Evolutionary conservation across 305 asterid genomes (phyloP).

Genomic region (Fraxinus paxiana): DNA sequence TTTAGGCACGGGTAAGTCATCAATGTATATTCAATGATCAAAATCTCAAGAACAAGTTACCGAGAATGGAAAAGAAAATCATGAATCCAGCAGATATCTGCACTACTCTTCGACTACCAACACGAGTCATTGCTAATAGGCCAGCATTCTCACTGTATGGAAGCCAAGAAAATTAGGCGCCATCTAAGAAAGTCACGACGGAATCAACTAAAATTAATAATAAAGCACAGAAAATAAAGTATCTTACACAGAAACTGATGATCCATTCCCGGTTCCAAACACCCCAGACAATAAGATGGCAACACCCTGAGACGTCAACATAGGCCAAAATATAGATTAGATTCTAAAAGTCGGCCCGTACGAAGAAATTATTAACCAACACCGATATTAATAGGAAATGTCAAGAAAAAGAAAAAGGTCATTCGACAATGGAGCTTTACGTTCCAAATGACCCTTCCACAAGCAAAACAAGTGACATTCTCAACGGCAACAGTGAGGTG

Average conservation of each 20-base stretch:
- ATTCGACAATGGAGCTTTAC: neutral
- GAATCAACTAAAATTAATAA: neutral
- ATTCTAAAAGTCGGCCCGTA: neutral
- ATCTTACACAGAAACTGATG: slow-evolving; percentile 50
- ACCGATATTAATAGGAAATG: neutral
- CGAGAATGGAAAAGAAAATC: slow-evolving; percentile 50
- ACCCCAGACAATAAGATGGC: slow-evolving; percentile 44
- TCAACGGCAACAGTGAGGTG: neutral
- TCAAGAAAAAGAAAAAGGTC: neutral
- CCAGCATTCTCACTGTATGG: slow-evolving; percentile 51
- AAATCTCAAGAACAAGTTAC: slow-evolving; percentile 21
- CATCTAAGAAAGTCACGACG: neutral
- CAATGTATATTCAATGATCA: neutral
- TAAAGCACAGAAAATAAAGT: neutral
- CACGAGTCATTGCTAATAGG: slow-evolving; percentile 46
- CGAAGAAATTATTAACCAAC: neutral
- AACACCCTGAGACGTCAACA: slow-evolving; percentile 33
- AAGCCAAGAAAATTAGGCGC: neutral
- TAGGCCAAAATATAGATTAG: neutral
- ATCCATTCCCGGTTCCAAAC: slow-evolving; percentile 49
- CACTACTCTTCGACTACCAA: slow-evolving; percentile 53
- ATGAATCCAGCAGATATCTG: slow-evolving; percentile 54
- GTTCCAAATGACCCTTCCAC: neutral
- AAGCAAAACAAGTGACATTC: neutral
- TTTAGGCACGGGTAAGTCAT: neutral